phyloP scores from a whole-genome alignment of 805 yeast genomes.

The Sugiyamaella smithiae region DNA sequence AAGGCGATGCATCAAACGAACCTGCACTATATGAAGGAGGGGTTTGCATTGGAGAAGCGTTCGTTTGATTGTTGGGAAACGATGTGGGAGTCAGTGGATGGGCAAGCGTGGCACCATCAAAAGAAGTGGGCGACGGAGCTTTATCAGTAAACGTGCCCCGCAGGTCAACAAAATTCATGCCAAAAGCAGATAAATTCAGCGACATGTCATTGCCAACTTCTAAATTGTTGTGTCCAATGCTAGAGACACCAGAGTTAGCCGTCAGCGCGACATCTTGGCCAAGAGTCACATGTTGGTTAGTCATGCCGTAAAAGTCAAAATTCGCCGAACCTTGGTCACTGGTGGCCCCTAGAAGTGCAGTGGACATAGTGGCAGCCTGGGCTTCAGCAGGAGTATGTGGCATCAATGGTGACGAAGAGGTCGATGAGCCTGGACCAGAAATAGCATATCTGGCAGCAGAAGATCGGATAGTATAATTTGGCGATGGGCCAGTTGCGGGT shows the following conservation, averaged over 20 bases:
- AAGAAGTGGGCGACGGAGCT: neutral
- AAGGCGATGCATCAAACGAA: neutral
- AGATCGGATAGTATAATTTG: neutral
- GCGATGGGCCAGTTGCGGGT: neutral
- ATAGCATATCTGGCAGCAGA: neutral
- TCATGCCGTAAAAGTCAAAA: neutral
- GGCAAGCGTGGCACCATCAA: neutral
- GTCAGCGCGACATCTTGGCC: neutral
- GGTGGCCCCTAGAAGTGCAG: neutral
- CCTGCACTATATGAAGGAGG: neutral
- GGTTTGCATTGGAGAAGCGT: neutral
- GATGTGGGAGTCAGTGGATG: neutral
- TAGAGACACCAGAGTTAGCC: neutral
- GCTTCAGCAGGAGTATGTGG: slow-evolving; percentile 7
- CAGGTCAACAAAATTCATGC: neutral
- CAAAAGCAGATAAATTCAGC: neutral
- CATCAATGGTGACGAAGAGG: slow-evolving; percentile 9
- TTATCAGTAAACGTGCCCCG: neutral
- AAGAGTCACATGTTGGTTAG: neutral
- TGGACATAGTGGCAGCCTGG: neutral
- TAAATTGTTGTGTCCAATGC: neutral
- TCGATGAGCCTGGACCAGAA: slow-evolving; percentile 4
- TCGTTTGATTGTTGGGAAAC: neutral
- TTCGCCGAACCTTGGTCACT: too few species aligned
- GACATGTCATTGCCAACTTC: neutral